phyloP scores from a whole-genome alignment of 2,329 filamentous ascomycete genomes.

The Balansia obtecta region DNA sequence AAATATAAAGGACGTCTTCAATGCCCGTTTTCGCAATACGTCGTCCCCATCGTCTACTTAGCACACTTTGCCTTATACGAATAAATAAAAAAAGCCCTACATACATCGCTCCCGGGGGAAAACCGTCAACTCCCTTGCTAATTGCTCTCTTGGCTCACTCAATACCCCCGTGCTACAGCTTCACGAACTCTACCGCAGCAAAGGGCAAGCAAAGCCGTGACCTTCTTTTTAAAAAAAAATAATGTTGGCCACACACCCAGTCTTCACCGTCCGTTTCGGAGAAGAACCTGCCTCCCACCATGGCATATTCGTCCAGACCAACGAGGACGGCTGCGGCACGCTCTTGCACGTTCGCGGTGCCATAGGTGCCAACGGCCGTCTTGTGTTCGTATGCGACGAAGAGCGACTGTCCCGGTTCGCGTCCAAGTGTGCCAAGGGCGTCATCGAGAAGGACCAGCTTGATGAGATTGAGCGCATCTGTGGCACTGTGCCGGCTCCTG shows the following conservation, averaged over 20 bases:
- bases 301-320: conserved; percentile 5
- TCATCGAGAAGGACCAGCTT: not conserved
- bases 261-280: conserved; percentile 3
- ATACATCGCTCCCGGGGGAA: too few relatives aligned
- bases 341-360: conserved; percentile 5
- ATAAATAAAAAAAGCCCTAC: too few relatives aligned
- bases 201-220: too few relatives aligned
- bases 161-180: too few relatives aligned
- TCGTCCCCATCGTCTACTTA: too few relatives aligned
- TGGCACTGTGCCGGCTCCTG: not conserved
- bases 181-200: too few relatives aligned
- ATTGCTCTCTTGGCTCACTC: too few relatives aligned
- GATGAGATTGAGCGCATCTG: conserved; percentile 2
- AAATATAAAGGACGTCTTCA: too few relatives aligned
- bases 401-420: conserved; percentile 4
- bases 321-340: conserved; percentile 2
- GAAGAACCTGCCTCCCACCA: not conserved
- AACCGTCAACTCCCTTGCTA: too few relatives aligned
- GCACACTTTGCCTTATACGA: too few relatives aligned
- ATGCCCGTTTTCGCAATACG: too few relatives aligned
- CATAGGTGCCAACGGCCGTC: conserved; percentile 2
- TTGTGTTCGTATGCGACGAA: conserved; percentile 1
- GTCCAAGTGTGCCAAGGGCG: conserved; percentile 1
- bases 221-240: not conserved
- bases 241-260: not conserved